A percentile compares a stretch with the other conserved stretches of the same genome.
These are phyloP conservation scores for Kregervanrija pseudodelftensis DNA, from an alignment of 805 yeast genomes.

Conservation along the genomic window DNA sequence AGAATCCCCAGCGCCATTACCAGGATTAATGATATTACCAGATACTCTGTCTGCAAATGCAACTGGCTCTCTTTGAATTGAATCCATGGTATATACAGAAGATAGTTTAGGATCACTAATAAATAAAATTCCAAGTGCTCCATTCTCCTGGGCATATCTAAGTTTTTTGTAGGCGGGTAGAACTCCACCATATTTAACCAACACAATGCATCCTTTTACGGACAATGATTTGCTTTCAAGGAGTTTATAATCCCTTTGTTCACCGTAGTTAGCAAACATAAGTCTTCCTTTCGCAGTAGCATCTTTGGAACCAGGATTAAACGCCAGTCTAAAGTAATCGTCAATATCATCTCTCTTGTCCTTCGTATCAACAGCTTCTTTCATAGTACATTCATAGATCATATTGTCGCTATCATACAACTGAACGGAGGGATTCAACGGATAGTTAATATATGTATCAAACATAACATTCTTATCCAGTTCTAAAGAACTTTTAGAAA, in stretches of 20 bases:
- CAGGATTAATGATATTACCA: slow-evolving; percentile 80
- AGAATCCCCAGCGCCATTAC: slow-evolving; percentile 39
- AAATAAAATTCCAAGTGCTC: slow-evolving; percentile 63
- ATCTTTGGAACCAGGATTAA: slow-evolving; percentile 59
- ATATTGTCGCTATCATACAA: slow-evolving; percentile 17
- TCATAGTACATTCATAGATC: slow-evolving; percentile 16
- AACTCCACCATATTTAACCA: slow-evolving; percentile 52
- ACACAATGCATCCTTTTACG: slow-evolving; percentile 43
- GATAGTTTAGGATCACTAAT: slow-evolving; percentile 37
- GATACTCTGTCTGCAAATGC: slow-evolving; percentile 51
- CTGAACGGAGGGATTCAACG: slow-evolving; percentile 30
- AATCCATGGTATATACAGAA: slow-evolving; percentile 30
- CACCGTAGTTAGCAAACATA: slow-evolving; percentile 65
- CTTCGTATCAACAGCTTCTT: slow-evolving; percentile 11
- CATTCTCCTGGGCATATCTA: slow-evolving; percentile 44
- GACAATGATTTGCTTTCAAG: slow-evolving; percentile 33
- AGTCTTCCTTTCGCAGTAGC: slow-evolving; percentile 50
- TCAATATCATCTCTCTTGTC: slow-evolving; percentile 3
- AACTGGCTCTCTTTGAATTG: slow-evolving; percentile 50
- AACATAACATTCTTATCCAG: slow-evolving; percentile 43
- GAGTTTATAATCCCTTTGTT: slow-evolving; percentile 41
- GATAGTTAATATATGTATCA: slow-evolving; percentile 59
- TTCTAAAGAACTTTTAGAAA: slow-evolving; percentile 50
- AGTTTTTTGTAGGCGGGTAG: slow-evolving; percentile 45
- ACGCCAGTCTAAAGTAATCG: slow-evolving; percentile 34